Base-by-base conservation (phyloP, 306 rosid genomes). In the Leucaena leucocephala region DNA sequence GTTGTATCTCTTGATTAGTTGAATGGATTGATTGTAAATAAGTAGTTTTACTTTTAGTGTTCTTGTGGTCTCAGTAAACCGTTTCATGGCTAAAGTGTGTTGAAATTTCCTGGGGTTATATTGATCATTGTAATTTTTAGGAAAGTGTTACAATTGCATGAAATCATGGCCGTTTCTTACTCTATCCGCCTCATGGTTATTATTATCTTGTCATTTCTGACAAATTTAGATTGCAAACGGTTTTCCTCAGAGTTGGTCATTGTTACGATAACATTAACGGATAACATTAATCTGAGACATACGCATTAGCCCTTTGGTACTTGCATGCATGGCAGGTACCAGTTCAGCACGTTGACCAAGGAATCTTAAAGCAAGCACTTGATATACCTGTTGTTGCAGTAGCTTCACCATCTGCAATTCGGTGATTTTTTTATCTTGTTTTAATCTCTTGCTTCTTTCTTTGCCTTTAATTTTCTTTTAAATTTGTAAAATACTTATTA, bases 391-490 rank as follows among this genome's bases (percentile, higher is more conserved):
- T 96, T 82, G 79, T 96, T 86, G 86, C 99, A 12, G 98, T 84
- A 76, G 99, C 98, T 76, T 96, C 99, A 50, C 98, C 99, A 77
- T 96, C 99, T 36, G 89, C 99, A 34, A 81, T 96, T 84, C 83
- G 85, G 99, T 93, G 63, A 71, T 91, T 84, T 55, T 48, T 62
- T 71, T 80, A 65, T 81, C 58, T 49, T 38, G 62, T 43, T 10
- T 52, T 52, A 12, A 42, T 12, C 54, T 65, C 40, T 50, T 36
- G 15, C 35, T 59, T 38, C 16, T 27, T 63, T 67, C 45, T 76
- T 6, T 59, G 62, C 22, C 19, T 49, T 70, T 8, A 54, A 44
- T 27, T 13, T 71, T 45, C 58, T 68, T 61, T 22, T 10, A 45
- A 68, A 44, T 38, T 1, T 71, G 8, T 6, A 7, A 46, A 64